These are phyloP conservation scores for Vaccinium darrowii DNA, from an alignment of 148 eudicot genomes.

Conservation along the genomic window DNA sequence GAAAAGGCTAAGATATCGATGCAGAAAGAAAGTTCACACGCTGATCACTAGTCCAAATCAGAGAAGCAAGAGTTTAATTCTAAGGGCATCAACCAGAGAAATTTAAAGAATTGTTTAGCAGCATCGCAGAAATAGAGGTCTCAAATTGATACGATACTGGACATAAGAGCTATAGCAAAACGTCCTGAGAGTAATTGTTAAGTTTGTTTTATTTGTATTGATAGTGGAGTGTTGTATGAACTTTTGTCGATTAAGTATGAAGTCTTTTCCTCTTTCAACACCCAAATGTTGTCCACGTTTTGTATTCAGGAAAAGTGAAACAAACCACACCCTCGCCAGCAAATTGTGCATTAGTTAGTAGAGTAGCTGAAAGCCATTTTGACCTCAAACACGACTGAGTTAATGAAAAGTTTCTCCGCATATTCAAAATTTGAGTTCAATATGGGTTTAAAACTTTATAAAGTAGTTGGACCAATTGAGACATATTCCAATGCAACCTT, in stretches of 20 bases:
- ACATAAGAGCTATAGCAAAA: neutral
- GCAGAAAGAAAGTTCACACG: slow-evolving; percentile 29
- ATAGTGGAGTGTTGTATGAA: neutral
- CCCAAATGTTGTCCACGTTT: neutral
- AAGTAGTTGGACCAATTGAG: neutral
- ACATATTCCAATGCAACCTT: neutral
- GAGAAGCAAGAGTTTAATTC: neutral
- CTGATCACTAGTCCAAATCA: slow-evolving; percentile 2
- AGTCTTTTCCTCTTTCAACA: neutral
- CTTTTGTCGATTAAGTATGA: neutral
- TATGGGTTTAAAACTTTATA: neutral
- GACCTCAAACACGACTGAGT: neutral
- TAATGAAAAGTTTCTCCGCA: neutral
- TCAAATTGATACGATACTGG: neutral
- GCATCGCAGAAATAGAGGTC: neutral
- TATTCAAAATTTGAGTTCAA: neutral
- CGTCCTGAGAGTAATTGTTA: neutral
- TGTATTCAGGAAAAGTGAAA: neutral
- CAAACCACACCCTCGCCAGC: neutral
- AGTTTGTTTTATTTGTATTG: neutral
- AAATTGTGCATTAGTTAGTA: neutral
- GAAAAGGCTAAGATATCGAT: slow-evolving; percentile 38
- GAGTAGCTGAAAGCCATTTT: neutral
- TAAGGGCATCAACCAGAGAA: neutral
- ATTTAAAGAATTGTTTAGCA: slow-evolving; percentile 5